A percentile compares a stretch with the other conserved stretches of the same genome.
These are phyloP conservation scores for Gossypium turneri DNA, from an alignment of 345 rosid species.

Conservation along the genomic window DNA sequence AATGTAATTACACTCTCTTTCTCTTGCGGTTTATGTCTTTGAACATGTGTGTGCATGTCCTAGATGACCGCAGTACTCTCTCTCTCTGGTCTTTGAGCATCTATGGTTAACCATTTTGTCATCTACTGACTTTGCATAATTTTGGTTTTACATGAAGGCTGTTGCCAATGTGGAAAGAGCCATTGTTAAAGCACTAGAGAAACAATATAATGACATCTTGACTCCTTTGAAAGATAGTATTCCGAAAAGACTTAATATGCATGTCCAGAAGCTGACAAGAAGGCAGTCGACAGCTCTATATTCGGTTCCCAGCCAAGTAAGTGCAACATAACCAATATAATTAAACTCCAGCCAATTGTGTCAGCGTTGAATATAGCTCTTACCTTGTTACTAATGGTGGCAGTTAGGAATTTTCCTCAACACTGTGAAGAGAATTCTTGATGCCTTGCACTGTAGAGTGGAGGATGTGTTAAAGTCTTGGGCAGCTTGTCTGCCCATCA, in stretches of 20 bases:
- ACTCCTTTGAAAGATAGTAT: slow-evolving; percentile 87
- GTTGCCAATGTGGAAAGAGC: slow-evolving; percentile 80
- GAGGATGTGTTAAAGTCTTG: slow-evolving; percentile 82
- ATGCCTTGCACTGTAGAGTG: slow-evolving; percentile 72
- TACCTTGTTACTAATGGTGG: slow-evolving; percentile 16
- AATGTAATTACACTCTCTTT: slow-evolving; percentile 45
- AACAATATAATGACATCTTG: slow-evolving; percentile 77
- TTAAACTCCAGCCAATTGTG: background rate
- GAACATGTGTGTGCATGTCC: background rate
- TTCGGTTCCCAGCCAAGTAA: slow-evolving; percentile 76
- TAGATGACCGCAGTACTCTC: no score
- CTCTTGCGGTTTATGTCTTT: background rate
- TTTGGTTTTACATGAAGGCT: slow-evolving; percentile 40
- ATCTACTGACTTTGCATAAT: slow-evolving; percentile 13
- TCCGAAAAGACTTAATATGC: slow-evolving; percentile 84
- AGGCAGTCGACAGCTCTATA: slow-evolving; percentile 74
- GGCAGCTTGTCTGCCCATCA: slow-evolving; percentile 76
- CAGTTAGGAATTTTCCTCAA: slow-evolving; percentile 86
- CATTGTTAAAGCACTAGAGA: slow-evolving; percentile 79
- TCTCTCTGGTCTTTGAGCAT: no score
- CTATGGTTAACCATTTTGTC: background rate
- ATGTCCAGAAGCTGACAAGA: slow-evolving; percentile 89
- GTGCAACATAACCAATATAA: slow-evolving; percentile 10
- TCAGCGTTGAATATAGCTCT: background rate
- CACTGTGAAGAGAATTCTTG: slow-evolving; percentile 89